These are phyloP conservation scores for Penicillium lividum DNA, from an alignment of 495 filamentous ascomycete genomes.

Conservation along the genomic window DNA sequence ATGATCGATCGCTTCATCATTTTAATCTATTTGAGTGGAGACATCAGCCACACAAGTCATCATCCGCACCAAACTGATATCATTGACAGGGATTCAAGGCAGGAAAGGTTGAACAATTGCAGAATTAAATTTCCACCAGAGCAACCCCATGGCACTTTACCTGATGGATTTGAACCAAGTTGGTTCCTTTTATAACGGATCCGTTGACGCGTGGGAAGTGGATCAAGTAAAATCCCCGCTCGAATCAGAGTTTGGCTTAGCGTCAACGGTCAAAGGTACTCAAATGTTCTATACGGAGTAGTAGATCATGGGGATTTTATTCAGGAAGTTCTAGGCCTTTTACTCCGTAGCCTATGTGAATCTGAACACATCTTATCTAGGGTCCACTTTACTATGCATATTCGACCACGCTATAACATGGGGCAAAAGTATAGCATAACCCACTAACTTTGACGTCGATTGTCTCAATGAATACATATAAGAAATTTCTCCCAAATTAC, in stretches of 20 bases:
- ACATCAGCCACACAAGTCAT: constrained; percentile 35
- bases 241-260: neutral
- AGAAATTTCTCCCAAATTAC: no score
- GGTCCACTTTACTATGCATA: no score
- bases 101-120: neutral
- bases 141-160: neutral
- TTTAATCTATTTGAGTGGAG: constrained; percentile 38
- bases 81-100: constrained; percentile 4
- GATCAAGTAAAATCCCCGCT: neutral
- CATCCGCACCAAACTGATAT: constrained; percentile 20
- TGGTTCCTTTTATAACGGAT: neutral
- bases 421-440: no score
- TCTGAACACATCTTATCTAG: no score
- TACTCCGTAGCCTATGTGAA: no score
- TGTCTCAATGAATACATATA: no score
- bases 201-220: neutral
- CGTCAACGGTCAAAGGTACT: neutral
- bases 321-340: no score
- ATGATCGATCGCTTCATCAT: constrained; percentile 28
- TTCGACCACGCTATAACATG: no score
- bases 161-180: neutral
- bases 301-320: no score
- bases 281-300: no score
- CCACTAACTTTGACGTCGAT: no score
- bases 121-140: neutral